phyloP scores from a whole-genome alignment of 176 grass and related monocot genomes.

The Puccinellia tenuiflora region DNA sequence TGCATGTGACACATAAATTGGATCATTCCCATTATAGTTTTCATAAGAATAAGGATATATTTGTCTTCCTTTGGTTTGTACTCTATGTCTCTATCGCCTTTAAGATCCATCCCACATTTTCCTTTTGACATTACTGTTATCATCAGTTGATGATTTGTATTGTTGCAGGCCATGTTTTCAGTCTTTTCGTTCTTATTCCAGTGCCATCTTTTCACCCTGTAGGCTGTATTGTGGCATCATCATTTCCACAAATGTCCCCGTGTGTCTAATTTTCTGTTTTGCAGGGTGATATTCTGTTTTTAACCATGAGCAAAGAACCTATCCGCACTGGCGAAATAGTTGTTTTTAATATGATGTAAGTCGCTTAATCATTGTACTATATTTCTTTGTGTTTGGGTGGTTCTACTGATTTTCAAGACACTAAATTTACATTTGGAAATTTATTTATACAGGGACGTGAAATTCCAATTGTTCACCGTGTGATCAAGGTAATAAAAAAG shows the following conservation, averaged over 20 bases:
- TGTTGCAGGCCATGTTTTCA: not conserved
- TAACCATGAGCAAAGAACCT: conserved; percentile 68
- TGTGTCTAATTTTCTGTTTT: conserved; percentile 26
- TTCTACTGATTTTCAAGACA: conserved; percentile 4
- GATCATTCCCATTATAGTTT: not conserved
- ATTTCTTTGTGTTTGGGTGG: not conserved
- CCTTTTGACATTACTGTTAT: not conserved
- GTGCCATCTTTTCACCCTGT: not conserved
- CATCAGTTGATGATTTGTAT: not conserved
- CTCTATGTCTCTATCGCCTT: not conserved
- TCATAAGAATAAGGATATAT: not conserved
- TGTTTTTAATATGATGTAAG: conserved; percentile 74
- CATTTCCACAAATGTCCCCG: not conserved
- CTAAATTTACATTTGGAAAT: conserved; percentile 3
- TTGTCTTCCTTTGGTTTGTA: not conserved
- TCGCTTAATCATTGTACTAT: not conserved
- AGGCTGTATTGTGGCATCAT: not conserved
- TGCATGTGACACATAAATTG: not conserved
- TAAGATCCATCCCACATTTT: not conserved
- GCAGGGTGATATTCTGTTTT: conserved; percentile 71
- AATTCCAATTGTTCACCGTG: conserved; percentile 84
- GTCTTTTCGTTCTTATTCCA: not conserved
- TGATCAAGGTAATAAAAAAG: conserved; percentile 57
- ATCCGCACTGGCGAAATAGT: conserved; percentile 80
- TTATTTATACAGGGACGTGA: conserved; percentile 52